phyloP scores from a whole-genome alignment of 169 alveolate genomes.

The Pseudocohnilembus persalinus region DNA sequence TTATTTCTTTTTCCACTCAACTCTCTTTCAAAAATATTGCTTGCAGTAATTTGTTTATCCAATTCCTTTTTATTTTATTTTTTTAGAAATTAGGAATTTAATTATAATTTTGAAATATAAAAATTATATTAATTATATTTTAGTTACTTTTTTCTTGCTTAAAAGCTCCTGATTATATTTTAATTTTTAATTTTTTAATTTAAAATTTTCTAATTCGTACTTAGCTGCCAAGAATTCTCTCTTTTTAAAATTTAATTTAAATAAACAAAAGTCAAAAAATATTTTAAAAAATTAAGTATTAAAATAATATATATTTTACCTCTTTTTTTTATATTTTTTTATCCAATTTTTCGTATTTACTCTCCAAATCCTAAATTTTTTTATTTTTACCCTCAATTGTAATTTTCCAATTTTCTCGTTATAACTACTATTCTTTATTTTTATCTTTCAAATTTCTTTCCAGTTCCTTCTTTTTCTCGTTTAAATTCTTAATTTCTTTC shows the following conservation, averaged over 20 bases:
- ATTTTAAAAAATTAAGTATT: too few species aligned
- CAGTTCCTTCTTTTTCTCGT: background rate
- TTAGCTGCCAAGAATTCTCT: background rate
- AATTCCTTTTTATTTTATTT: background rate
- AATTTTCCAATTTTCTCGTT: background rate
- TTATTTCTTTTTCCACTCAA: background rate
- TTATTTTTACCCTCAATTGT: background rate
- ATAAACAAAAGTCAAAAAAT: too few species aligned
- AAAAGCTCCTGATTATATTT: background rate
- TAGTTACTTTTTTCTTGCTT: background rate
- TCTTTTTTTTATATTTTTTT: background rate
- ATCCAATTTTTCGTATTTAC: background rate
- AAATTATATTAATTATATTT: too few species aligned
- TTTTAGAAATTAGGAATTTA: too few species aligned
- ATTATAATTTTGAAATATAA: too few species aligned
- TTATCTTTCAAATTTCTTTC: background rate
- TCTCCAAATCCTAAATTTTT: background rate
- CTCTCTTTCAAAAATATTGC: too few species aligned
- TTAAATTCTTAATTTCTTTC: too few species aligned
- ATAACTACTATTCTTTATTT: background rate
- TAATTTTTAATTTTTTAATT: too few species aligned
- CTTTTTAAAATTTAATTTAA: background rate
- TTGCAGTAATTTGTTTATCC: too few species aligned
- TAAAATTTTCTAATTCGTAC: background rate
- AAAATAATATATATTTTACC: background rate